These are phyloP conservation scores for Xylaria sp. DNA, from an alignment of 495 filamentous ascomycete genomes.

Conservation along the genomic window DNA sequence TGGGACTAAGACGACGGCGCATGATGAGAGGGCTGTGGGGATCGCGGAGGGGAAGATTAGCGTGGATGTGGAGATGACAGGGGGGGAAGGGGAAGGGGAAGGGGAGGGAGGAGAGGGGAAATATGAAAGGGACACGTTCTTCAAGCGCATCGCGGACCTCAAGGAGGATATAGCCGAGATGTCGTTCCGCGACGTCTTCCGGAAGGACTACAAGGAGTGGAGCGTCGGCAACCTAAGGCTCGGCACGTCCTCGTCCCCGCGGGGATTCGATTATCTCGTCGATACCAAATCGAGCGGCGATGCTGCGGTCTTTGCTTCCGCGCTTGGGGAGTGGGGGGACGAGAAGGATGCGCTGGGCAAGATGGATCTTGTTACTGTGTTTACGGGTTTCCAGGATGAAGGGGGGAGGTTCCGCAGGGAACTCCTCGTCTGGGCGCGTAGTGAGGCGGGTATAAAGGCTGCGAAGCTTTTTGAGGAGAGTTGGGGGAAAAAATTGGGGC, in stretches of 20 bases:
- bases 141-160: constrained; percentile 64
- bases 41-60: constrained; percentile 62
- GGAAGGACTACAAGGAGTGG: constrained; percentile 96
- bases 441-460: constrained; percentile 50
- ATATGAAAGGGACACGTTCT: constrained; percentile 69
- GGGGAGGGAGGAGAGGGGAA: constrained; percentile 19
- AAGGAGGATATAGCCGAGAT: constrained; percentile 76
- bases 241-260: constrained; percentile 78
- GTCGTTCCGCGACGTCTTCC: constrained; percentile 73
- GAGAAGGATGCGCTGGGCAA: constrained; percentile 46
- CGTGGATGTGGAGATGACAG: neutral
- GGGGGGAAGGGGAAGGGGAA: neutral
- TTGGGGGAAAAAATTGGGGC: constrained; percentile 56
- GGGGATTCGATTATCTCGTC: constrained; percentile 67
- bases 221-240: constrained; percentile 63
- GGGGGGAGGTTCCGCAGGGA: constrained; percentile 71
- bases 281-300: constrained; percentile 58
- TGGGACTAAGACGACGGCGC: constrained; percentile 73
- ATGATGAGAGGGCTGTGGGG: constrained; percentile 68
- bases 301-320: constrained; percentile 36
- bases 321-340: constrained; percentile 58
- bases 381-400: constrained; percentile 70
- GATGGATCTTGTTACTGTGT: constrained; percentile 73
- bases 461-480: constrained; percentile 60
- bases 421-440: constrained; percentile 71